phyloP scores from a whole-genome alignment of 192 early-diverging fungal species.

The Paraglomus occultum region DNA sequence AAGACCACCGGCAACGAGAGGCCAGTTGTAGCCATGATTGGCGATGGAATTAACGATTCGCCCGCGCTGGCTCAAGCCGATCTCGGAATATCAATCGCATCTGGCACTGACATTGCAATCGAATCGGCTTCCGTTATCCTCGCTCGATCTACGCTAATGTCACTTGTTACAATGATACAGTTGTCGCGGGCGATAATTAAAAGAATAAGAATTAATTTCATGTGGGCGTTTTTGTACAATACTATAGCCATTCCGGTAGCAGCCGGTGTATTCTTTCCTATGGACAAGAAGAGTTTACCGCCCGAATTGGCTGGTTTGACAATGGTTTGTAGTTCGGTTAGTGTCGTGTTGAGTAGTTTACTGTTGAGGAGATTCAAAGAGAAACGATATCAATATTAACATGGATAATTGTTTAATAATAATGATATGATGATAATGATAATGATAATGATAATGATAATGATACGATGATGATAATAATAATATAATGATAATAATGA shows the following conservation, averaged over 20 bases:
- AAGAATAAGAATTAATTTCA: constrained; percentile 83
- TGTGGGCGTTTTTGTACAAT: constrained; percentile 90
- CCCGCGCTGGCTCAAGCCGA: constrained; percentile 87
- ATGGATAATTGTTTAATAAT: too few species aligned
- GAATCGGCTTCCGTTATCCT: constrained; percentile 86
- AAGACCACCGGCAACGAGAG: constrained; percentile 28
- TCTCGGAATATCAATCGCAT: constrained; percentile 87
- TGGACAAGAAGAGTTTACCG: constrained; percentile 43
- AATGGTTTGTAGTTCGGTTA: constrained; percentile 85
- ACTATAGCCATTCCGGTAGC: constrained; percentile 87
- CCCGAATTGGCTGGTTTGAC: constrained; percentile 85
- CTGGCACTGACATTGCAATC: constrained; percentile 87
- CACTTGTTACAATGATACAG: constrained; percentile 73
- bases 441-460: too few species aligned
- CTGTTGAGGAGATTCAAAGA: constrained; percentile 52
- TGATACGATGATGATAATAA: too few species aligned
- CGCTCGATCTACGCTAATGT: constrained; percentile 71
- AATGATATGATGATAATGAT: too few species aligned
- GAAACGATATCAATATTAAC: too few species aligned
- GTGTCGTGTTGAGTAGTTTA: constrained; percentile 81
- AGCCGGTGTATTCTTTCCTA: constrained; percentile 75
- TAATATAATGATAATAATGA: too few species aligned
- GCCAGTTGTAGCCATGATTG: constrained; percentile 82
- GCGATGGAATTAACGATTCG: constrained; percentile 96
- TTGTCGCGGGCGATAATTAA: constrained; percentile 71